Base-by-base conservation (phyloP, 2,329 filamentous ascomycete genomes). In the Aspergillus sp. region DNA sequence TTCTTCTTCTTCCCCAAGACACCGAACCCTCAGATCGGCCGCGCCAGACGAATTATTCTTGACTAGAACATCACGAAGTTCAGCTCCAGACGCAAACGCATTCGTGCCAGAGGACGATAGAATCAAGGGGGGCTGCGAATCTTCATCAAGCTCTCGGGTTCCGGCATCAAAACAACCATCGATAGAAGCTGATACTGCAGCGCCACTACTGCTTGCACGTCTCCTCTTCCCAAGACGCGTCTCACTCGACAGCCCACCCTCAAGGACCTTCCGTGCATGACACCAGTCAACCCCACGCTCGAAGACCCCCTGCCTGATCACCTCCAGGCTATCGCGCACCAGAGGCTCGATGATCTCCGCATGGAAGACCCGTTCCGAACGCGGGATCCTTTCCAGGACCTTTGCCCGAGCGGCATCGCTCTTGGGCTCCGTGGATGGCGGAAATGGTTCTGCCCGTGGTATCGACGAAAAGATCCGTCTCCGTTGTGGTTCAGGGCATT, bases 381-480 rank as follows among this genome's bases (percentile, higher is more conserved):
- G 49, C 0, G 77, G 68, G n/a, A 76, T 77, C 16, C 63, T 64
- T 50, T 66, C 62, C 12, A 80, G 65, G 7, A 82, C 67, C 26
- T 73, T 78, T 12, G 68, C 71, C 47, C 77, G 78, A 7, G 79
- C 80, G 39, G 74, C 70, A 5, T 74, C 73, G 12, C 76, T 75
- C 65, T 83, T 86, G 10, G 85, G 84, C 65, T 84, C 83, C 14
- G 72, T 71, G 22, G 80, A 77, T 11, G 74, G 75, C 24, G 70
- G 69, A 63, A 82, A 86, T 2, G 85, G 84, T 12, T 65, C 59
- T 47, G 77, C 60, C 2, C 80, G 62, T 1, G 85, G 78, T 9
- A 65, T 20, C 14, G 72, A 77, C 7, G 85, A 87, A 24, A 81
- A 68, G 1, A 85, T 52, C n/a, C 7, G 24, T 47, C 50, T 52